Evolutionary conservation across 192 early-diverging fungal species (phyloP), one percentile per base, ranked within the genome.

Genomic region (Obelidium mucronatum): DNA sequence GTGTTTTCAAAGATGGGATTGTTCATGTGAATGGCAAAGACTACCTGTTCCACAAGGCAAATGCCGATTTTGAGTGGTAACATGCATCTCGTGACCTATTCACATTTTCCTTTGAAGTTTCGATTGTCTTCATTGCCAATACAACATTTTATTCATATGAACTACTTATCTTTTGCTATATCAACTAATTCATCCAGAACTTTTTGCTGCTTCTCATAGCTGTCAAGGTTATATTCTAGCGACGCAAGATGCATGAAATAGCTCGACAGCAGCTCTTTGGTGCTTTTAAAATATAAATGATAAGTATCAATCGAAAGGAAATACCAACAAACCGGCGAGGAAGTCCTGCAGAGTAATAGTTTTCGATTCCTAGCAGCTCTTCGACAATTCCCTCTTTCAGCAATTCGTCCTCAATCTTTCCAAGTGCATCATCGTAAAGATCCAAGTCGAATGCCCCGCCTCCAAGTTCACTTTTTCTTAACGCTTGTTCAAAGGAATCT

Each of bases 21-120:
- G 92, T 97, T 86, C 82, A 95, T 74, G 90, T 97, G 62, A 95
- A 98, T 74, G 97, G 97, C 37, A 91, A 90, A 62, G 97, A 99
- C 77, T 97, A 95, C 76, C 79, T 98, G 44, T 99, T 99, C 87
- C 91, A 94, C 76, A 93, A 92, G 80, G 87, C 94, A 4, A 97
- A 90, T 64, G 94, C 96, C 48, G 97, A 99, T 66, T 99, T 98
- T 89, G 96, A 98, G 76, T 98, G 96, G 94, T 99, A 88, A 30
- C 2, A 3, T 40, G 40, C 34, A 13, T 66, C 34, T 66, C 37
- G 2, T 39, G 19, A 37, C 37, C 19, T 39, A 15, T n/a, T 53
- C 24, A 2, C n/a, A n/a, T n/a, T 53, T 53, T 53, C 24, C 19
- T 53, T n/a, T n/a, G n/a, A n/a, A n/a, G n/a, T n/a, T n/a, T n/a